phyloP scores from a whole-genome alignment of 2,329 filamentous ascomycete genomes.

The Fusarium oxysporum region DNA sequence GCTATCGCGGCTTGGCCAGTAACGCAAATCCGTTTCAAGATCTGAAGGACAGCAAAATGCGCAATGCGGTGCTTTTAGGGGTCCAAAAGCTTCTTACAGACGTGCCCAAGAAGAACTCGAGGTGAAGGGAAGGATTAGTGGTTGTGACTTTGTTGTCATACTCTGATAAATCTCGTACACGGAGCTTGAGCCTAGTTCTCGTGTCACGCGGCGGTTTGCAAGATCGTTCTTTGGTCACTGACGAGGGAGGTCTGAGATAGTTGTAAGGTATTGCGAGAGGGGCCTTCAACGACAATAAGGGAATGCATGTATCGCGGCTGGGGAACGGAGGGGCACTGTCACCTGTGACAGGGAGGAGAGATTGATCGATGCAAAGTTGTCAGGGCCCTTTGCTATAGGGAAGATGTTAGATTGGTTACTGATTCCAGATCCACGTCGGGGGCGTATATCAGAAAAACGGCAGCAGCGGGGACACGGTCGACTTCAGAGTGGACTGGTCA shows the following conservation, averaged over 20 bases:
- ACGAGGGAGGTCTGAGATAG: constrained; percentile 34
- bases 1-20: constrained; percentile 23
- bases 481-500: constrained; percentile 27
- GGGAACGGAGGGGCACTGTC: constrained; percentile 35
- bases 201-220: constrained; percentile 38
- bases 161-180: constrained; percentile 34
- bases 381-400: constrained; percentile 34
- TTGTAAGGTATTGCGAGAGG: constrained; percentile 36
- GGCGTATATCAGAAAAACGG: constrained; percentile 34
- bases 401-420: constrained; percentile 32
- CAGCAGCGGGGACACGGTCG: constrained; percentile 26
- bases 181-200: constrained; percentile 26
- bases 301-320: constrained; percentile 40
- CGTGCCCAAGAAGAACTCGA: background rate
- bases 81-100: background rate
- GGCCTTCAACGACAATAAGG: constrained; percentile 30
- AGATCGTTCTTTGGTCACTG: constrained; percentile 31
- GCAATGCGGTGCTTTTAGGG: constrained; percentile 10
- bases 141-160: constrained; percentile 15
- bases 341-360: constrained; percentile 35
- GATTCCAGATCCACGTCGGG: constrained; percentile 37
- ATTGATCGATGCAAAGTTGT: constrained; percentile 40
- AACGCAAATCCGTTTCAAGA: constrained; percentile 27
- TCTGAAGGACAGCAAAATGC: constrained; percentile 33
- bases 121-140: constrained; percentile 4